Base-by-base conservation (phyloP, 345 rosid genomes). In the Theobroma cacao region DNA sequence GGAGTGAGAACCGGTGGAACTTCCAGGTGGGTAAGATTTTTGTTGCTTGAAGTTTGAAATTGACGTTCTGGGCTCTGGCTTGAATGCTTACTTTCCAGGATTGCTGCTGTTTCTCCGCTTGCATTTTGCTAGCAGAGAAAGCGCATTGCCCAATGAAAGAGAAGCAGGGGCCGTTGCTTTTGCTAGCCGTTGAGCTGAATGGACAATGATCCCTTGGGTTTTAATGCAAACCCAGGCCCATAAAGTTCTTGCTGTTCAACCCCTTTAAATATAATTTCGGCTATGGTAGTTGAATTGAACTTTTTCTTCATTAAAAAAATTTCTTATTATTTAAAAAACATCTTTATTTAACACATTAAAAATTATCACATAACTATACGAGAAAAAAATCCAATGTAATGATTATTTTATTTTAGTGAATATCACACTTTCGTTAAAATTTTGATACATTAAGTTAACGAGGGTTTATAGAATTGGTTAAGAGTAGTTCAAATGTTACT, bases 81-180 rank as follows among this genome's bases (percentile, higher is more conserved):
- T 41, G 31, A 66, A 87, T 47, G 45, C 41, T 83, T 67, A 83
- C 59, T 66, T 70, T 83, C 90, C 86, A 83, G 7, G 79, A 34
- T 31, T 63, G 80, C 30, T 53, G 85, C 72, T 72, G 72, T 38
- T 83, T 69, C 15, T 66, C 84, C 20, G 72, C 73, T 61, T 50
- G 75, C 87, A 84, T 86, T 73, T 62, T 71, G 38, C 18, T 3
- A 7, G 64, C 36, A 28, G 38, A 31, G 14, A 14, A 40, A 66
- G 26, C 24, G 72, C 18, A 4, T 66, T 24, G 59, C 17, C 36
- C 20, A 2, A 20, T 71, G 60, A 50, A 31, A 18, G 40, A 30
- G 3, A 47, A 45, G 1, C 7, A 26, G 26, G 9, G 7, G 4
- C 58, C 0, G 40, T 20, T 7, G 38, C 74, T 28, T 41, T 43